These are phyloP conservation scores for Colletotrichum orchidophilum DNA, from an alignment of 2,329 filamentous ascomycete genomes.

Conservation along the genomic window DNA sequence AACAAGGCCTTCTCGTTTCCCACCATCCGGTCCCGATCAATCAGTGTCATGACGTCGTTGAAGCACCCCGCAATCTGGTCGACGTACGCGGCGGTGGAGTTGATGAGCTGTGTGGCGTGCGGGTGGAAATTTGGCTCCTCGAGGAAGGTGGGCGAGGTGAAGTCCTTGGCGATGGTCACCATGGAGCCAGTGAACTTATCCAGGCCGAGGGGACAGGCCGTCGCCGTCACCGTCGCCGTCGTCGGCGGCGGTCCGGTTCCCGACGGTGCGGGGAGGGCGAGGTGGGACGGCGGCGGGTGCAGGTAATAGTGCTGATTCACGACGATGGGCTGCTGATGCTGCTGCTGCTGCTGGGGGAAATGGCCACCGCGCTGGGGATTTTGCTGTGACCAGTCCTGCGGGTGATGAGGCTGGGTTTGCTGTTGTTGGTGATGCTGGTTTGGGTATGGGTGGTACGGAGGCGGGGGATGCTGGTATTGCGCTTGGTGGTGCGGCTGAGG, in stretches of 20 bases:
- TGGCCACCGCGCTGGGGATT: conserved; percentile 25
- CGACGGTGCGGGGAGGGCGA: conserved; percentile 12
- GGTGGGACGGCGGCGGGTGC: conserved; percentile 28
- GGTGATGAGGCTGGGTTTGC: conserved; percentile 37
- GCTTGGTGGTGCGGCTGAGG: conserved; percentile 12
- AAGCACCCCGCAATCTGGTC: conserved; percentile 71
- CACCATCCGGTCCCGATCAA: conserved; percentile 69
- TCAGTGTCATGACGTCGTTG: conserved; percentile 75
- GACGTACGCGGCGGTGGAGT: conserved; percentile 58
- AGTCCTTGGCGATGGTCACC: conserved; percentile 52
- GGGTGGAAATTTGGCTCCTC: conserved; percentile 45
- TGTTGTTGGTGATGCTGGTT: conserved; percentile 28
- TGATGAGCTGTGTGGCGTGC: conserved; percentile 53
- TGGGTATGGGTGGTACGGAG: conserved; percentile 18
- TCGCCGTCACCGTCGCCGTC: background rate
- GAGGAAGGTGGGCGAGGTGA: conserved; percentile 51
- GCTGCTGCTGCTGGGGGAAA: conserved; percentile 29
- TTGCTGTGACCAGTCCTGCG: conserved; percentile 35
- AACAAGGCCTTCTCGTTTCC: conserved; percentile 66
- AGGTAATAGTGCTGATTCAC: conserved; percentile 64
- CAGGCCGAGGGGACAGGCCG: conserved; percentile 37
- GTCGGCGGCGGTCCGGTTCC: background rate
- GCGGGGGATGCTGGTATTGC: conserved; percentile 5
- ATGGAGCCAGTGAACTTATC: conserved; percentile 51
- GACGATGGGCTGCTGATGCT: conserved; percentile 48